These are phyloP conservation scores for Yarrowia yakushimensis DNA, from an alignment of 805 yeast genomes.

Conservation along the genomic window DNA sequence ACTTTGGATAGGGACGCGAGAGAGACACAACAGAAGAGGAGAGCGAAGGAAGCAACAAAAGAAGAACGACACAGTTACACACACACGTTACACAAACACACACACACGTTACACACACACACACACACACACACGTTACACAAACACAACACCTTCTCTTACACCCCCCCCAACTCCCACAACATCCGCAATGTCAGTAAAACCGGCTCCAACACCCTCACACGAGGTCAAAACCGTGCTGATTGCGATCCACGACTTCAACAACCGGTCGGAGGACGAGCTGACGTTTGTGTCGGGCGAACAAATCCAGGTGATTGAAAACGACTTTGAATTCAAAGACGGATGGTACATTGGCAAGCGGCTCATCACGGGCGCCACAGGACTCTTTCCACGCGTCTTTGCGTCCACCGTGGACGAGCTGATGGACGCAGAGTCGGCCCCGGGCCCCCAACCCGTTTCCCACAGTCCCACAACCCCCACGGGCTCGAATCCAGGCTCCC, in stretches of 20 bases:
- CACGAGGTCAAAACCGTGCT: conserved; percentile 24
- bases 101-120: background rate
- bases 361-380: conserved; percentile 66
- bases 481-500: conserved; percentile 12
- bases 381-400: conserved; percentile 86
- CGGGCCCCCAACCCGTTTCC: background rate
- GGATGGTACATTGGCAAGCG: conserved; percentile 94
- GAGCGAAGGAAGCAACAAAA: too few relatives aligned
- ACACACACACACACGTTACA: background rate
- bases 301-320: conserved; percentile 81
- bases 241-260: conserved; percentile 79
- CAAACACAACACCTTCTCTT: background rate
- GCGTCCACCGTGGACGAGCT: conserved; percentile 49
- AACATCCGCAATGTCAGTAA: background rate
- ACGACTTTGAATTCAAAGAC: conserved; percentile 89
- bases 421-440: conserved; percentile 33
- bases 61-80: too few relatives aligned
- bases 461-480: conserved; percentile 15
- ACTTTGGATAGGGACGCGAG: background rate
- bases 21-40: background rate
- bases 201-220: conserved; percentile 19
- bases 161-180: background rate
- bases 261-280: conserved; percentile 87
- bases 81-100: background rate
- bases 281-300: conserved; percentile 77